phyloP scores from a whole-genome alignment of 2,329 filamentous ascomycete genomes.

The Talaromyces atroroseus region DNA sequence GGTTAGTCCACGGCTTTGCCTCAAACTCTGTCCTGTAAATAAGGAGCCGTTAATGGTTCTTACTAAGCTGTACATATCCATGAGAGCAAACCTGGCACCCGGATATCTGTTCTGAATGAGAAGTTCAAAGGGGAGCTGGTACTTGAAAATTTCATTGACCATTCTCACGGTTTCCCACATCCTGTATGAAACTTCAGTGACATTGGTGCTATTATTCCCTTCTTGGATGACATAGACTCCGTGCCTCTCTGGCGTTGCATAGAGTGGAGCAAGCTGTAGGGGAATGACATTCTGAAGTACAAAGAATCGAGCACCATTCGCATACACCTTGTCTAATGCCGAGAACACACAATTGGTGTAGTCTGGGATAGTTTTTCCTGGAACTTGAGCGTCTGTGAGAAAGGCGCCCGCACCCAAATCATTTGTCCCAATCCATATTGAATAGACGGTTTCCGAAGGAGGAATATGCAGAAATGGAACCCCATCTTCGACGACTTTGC shows the following conservation, averaged over 20 bases:
- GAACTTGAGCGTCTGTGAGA: constrained; percentile 58
- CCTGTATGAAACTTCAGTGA: constrained; percentile 45
- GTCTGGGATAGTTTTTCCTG: constrained; percentile 55
- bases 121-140: constrained; percentile 46
- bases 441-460: constrained; percentile 61
- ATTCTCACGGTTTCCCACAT: constrained; percentile 50
- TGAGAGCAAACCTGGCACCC: constrained; percentile 58
- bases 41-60: constrained; percentile 14
- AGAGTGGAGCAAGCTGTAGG: constrained; percentile 62
- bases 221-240: constrained; percentile 42
- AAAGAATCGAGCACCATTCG: constrained; percentile 62
- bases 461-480: constrained; percentile 37
- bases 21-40: neutral
- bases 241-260: constrained; percentile 48
- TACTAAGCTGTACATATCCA: constrained; percentile 60
- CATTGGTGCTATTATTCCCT: constrained; percentile 45
- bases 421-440: constrained; percentile 77
- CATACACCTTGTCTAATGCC: constrained; percentile 59
- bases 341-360: constrained; percentile 65
- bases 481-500: constrained; percentile 14
- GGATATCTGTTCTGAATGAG: constrained; percentile 40
- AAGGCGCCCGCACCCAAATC: constrained; percentile 65
- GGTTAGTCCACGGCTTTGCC: constrained; percentile 1
- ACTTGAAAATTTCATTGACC: constrained; percentile 49
- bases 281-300: constrained; percentile 66